Base-by-base conservation (phyloP, 164 flowering plant species). In the Tinospora cordifolia region DNA sequence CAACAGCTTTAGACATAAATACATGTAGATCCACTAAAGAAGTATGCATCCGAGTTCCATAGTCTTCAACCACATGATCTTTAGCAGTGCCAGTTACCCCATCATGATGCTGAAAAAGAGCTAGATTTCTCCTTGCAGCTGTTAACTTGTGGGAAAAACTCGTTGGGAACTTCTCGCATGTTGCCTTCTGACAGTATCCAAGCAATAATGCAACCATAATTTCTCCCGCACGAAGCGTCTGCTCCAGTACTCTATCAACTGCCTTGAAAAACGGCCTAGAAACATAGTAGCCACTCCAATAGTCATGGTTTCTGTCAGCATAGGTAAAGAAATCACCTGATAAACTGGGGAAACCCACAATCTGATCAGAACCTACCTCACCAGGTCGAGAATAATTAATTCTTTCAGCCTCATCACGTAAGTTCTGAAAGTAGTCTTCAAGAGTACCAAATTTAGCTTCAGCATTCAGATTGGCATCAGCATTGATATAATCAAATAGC, bases 201-300 rank as follows among this genome's bases (percentile, higher is more conserved):
- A 87, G 77, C 76, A 91, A 60, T 66, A 92, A 85, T 54, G 93
- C 86, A 74, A 90, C 78, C 90, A 91, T 75, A 77, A 92, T 87
- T 75, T 95, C 99, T 66, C 93, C 70, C 63, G 91, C 88, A 70
- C 98, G 99, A 47, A 92, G 87, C 25, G 94, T 90, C 36, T 92
- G 98, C 79, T 95, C 99, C 66, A 95, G 74, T 11, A 95, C 96
- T 21, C 99, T 84, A 81, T 95, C 98, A 72, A 95, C 97, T 72
- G 98, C 97, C 81, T 95, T 95, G 72, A 91, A 95, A 77, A 92
- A 95, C 21, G 98, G 98, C 80, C 97, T 87, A 26, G 99, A 95
- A 47, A 92, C 99, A 83, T 92, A 95, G 84, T 95, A 95, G 27
- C 99, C 99, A 81, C 99, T 95, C 98, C 99, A 95, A 69, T 95